These are phyloP conservation scores for Yamadazyma paraphyllophila DNA, from an alignment of 805 yeast genomes.

Conservation along the genomic window DNA sequence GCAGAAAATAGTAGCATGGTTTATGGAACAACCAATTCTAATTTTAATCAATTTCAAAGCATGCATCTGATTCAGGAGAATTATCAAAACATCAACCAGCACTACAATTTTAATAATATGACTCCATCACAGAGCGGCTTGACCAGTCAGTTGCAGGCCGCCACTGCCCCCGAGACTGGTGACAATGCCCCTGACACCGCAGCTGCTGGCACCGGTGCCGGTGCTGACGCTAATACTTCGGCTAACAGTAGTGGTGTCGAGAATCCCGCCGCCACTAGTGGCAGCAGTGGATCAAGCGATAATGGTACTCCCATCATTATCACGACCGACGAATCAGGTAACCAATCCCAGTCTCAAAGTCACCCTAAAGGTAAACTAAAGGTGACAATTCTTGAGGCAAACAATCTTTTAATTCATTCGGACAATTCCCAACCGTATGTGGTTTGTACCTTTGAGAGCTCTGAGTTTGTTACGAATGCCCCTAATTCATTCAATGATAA, in stretches of 20 bases:
- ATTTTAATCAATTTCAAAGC: constrained; percentile 11
- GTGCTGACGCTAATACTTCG: neutral
- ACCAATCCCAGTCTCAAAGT: constrained; percentile 21
- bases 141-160: neutral
- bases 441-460: constrained; percentile 87
- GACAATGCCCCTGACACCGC: neutral
- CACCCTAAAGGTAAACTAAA: constrained; percentile 79
- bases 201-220: neutral
- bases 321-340: constrained; percentile 42
- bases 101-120: neutral
- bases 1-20: constrained; percentile 64
- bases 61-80: constrained; percentile 11
- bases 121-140: neutral
- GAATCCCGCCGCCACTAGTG: no score
- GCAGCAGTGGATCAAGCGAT: neutral
- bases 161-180: neutral
- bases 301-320: constrained; percentile 26
- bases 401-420: constrained; percentile 56
- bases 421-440: constrained; percentile 75
- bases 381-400: constrained; percentile 80
- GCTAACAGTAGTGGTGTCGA: neutral
- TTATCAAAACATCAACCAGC: constrained; percentile 7
- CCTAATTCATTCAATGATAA: constrained; percentile 50
- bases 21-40: constrained; percentile 52
- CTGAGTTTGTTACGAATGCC: constrained; percentile 84